Percentiles rank a stretch among this genome's conserved stretches.
Conservation (phyloP, 768 basidiomycete genomes). For the Amanita pseudoporphyria region DNA sequence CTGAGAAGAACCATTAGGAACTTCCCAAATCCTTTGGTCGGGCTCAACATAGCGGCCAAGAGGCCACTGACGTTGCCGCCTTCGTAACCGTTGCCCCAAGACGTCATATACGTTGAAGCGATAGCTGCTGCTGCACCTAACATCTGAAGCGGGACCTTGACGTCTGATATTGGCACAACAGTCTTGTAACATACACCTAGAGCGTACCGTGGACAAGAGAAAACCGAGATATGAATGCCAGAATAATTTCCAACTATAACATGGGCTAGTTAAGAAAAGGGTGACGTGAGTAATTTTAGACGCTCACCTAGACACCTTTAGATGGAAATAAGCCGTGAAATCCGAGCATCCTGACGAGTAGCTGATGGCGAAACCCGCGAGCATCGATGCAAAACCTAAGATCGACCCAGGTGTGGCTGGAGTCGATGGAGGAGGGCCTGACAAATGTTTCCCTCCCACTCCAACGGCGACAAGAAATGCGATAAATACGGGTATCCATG, state of each 20-base stretch:
- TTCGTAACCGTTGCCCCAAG: conserved; percentile 42
- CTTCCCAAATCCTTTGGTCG: no score
- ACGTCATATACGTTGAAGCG: no score
- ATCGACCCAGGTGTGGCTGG: conserved; percentile 48
- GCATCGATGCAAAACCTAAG: conserved; percentile 56
- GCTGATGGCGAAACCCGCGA: conserved; percentile 67
- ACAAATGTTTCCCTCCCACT: no score
- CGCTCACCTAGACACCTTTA: no score
- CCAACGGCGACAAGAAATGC: conserved; percentile 62
- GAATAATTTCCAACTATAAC: no score
- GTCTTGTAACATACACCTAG: neutral
- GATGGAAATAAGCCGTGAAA: no score
- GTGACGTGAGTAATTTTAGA: neutral
- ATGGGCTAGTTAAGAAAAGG: neutral
- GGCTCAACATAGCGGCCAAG: no score
- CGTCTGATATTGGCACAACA: neutral
- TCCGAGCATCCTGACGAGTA: no score
- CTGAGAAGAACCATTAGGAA: conserved; percentile 72
- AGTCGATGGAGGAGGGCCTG: conserved; percentile 35
- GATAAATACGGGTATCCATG: conserved; percentile 74
- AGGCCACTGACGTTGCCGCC: conserved; percentile 61
- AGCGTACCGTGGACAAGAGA: conserved; percentile 42
- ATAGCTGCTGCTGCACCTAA: no score
- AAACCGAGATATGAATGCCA: conserved; percentile 65
- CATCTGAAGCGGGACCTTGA: conserved; percentile 34